A percentile compares a stretch with the other conserved stretches of the same genome.
Conservation (phyloP, 352 stramenopile species). For the Phytophthora pisi region DNA sequence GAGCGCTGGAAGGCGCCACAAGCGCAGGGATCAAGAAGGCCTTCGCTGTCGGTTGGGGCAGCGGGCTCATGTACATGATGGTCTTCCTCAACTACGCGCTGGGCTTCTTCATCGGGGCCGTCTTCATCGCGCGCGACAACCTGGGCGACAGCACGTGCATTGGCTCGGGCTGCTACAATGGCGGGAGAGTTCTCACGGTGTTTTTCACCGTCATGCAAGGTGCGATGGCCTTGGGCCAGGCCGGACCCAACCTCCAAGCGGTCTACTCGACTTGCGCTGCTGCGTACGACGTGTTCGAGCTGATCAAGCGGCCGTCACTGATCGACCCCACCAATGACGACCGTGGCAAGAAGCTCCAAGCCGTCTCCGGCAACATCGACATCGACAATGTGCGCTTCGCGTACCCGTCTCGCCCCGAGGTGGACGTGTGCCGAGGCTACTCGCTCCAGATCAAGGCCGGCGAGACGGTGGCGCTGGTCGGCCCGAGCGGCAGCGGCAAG, state of each 20-base stretch:
- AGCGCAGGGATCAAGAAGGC: slow-evolving; percentile 44
- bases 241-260: slow-evolving; percentile 46
- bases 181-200: slow-evolving; percentile 48
- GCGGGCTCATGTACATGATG: slow-evolving; percentile 46
- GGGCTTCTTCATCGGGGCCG: slow-evolving; percentile 59
- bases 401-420: slow-evolving; percentile 56
- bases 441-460: slow-evolving; percentile 45
- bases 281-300: slow-evolving; percentile 54
- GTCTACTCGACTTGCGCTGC: slow-evolving; percentile 40
- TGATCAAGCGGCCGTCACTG: slow-evolving; percentile 53
- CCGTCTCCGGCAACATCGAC: slow-evolving; percentile 63
- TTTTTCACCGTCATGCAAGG: slow-evolving; percentile 54
- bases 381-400: slow-evolving; percentile 81
- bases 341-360: slow-evolving; percentile 27
- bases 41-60: slow-evolving; percentile 43
- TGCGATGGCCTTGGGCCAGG: slow-evolving; percentile 46
- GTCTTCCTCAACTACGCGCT: slow-evolving; percentile 53
- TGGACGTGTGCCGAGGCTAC: slow-evolving; percentile 44
- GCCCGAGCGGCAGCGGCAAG: slow-evolving; percentile 63
- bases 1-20: slow-evolving; percentile 32
- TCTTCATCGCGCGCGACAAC: slow-evolving; percentile 32
- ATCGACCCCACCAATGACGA: slow-evolving; percentile 46
- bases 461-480: slow-evolving; percentile 65
- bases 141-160: slow-evolving; percentile 34
- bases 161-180: slow-evolving; percentile 44